Base-by-base conservation (phyloP, 768 basidiomycete species). In the Mycena rebaudengoi region DNA sequence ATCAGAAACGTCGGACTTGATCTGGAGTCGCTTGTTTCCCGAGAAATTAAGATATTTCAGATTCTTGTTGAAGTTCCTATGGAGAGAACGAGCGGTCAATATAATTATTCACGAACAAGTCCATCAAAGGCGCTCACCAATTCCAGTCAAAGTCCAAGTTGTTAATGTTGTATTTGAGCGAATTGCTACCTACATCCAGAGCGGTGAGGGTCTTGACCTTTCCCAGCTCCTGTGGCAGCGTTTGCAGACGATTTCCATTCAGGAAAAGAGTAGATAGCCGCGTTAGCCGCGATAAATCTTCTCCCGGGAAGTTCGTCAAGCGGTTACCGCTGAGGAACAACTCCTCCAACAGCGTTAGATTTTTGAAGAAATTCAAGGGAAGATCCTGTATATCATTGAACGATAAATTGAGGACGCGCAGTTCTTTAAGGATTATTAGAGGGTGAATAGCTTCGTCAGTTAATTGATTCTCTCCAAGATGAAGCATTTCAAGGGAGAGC, bases 101-200 rank as follows among this genome's bases (percentile, higher is more conserved):
- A 26, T 59, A 26, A 62, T 7, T 56, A 33, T 5, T 5, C 3
- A 32, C 11, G 8, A n/a, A n/a, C n/a, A n/a, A n/a, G n/a, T n/a
- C n/a, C 21, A 53, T 33, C 28, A 23, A 35, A 20, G 23, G 20
- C 32, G 79, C 87, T 50, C 67, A 97, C 97, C 98, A 99, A 74
- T 99, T 99, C 96, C 96, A 99, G 78, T 99, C 98, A 75, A 96
- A 99, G 74, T 97, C 94, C 91, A 91, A 96, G 71, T 99, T 99
- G 69, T 94, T 92, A 69, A 98, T 95, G 74, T 99, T 99, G 78
- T 99, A 99, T 84, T 92, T 94, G 76, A 99, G 81, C 54, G 88
- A 76, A 74, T 99, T 99, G 74, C 91, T 96, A 7, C 98, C 96
- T 5, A 93, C 96, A 72, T 99, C 98, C 68, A 99, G 82, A 32